These are phyloP conservation scores for Saccharomyces jurei DNA, from an alignment of 805 yeast genomes.

Conservation along the genomic window DNA sequence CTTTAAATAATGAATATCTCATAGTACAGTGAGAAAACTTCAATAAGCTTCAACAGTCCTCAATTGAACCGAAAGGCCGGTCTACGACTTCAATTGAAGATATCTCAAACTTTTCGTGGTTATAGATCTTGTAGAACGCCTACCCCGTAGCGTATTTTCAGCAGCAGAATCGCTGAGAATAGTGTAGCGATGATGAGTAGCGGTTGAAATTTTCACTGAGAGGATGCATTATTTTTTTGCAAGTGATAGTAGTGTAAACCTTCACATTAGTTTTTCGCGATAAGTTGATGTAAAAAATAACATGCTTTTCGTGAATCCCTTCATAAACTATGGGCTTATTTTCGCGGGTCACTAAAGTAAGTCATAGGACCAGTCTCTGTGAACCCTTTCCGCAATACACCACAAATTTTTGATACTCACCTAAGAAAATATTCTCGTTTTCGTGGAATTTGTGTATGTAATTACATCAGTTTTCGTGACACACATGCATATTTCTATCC, in stretches of 20 bases:
- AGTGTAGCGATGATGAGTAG: neutral
- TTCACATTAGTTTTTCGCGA: neutral
- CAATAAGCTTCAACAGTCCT: neutral
- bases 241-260: neutral
- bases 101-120: neutral
- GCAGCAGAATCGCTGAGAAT: neutral
- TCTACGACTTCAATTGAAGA: neutral
- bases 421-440: neutral
- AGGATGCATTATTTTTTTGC: neutral
- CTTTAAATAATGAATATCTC: neutral
- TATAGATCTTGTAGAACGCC: neutral
- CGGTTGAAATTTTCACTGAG: neutral
- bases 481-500: neutral
- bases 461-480: neutral
- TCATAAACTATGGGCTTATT: neutral
- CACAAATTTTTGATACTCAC: neutral
- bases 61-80: neutral
- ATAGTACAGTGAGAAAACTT: neutral
- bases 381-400: neutral
- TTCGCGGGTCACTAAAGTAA: neutral
- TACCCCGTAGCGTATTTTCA: neutral
- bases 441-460: neutral
- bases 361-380: neutral
- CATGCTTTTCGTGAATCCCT: neutral
- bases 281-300: neutral